Conservation (phyloP, 495 filamentous ascomycete species). For the Neurospora intermedia region DNA sequence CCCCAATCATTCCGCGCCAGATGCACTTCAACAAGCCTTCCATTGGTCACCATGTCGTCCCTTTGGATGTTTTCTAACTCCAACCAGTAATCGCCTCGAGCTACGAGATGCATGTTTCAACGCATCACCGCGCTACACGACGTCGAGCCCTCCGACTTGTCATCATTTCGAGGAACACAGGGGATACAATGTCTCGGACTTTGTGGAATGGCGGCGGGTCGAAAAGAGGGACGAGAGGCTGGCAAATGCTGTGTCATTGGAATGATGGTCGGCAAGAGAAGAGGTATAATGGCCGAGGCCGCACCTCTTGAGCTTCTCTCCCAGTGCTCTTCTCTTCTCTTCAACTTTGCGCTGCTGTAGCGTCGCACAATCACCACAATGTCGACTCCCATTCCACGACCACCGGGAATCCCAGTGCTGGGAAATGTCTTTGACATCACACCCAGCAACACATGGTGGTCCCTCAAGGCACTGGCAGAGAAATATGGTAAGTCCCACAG, state of each 20-base stretch:
- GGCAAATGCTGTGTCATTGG: neutral
- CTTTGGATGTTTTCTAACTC: neutral
- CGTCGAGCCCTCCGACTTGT: neutral
- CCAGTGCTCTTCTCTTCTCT: neutral
- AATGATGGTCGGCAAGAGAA: neutral
- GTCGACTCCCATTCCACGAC: slow-evolving; percentile 48
- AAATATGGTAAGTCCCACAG: slow-evolving; percentile 43
- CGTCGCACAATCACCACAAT: slow-evolving; percentile 18
- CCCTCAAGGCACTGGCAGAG: slow-evolving; percentile 51
- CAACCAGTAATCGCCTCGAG: neutral
- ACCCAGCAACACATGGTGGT: slow-evolving; percentile 49
- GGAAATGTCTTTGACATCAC: slow-evolving; percentile 60
- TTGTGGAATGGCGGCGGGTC: neutral
- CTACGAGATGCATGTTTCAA: neutral
- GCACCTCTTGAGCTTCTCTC: neutral
- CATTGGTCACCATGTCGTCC: neutral
- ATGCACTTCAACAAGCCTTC: neutral
- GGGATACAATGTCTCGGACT: neutral
- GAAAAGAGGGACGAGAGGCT: neutral
- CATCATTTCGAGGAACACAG: neutral
- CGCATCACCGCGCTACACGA: neutral
- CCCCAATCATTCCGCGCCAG: neutral
- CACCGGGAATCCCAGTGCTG: slow-evolving; percentile 54
- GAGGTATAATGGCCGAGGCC: neutral
- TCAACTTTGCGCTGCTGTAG: neutral